Base-by-base conservation (phyloP, 768 basidiomycete genomes). In the Nidularia pulvinata region DNA sequence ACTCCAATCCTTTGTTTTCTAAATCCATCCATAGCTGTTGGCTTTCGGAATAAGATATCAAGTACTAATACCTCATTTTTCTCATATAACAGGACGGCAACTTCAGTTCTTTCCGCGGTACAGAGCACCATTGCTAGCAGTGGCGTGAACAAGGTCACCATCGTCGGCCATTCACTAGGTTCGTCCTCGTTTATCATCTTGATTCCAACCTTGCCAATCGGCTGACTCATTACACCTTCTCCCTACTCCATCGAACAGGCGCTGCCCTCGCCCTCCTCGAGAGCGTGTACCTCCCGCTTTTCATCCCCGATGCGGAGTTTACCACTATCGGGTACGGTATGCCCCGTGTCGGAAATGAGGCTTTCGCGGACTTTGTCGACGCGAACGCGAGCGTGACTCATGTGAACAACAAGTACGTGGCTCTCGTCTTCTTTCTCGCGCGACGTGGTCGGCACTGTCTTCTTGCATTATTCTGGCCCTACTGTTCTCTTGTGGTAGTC, bases 261-360 rank as follows among this genome's bases (percentile, higher is more conserved):
- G 84, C 74, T 34, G 83, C 83, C 1, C 65, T 86, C 49, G 69
- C 82, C 4, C 70, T 86, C 11, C 70, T 88, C 13, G 83, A 86
- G 52, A 69, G 78, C 9, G 71, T 86, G 37, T 85, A 78, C 58
- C 72, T 88, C 19, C 77, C 77, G 7, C 64, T 82, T 25, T 78
- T 82, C 59, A 65, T 85, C 36, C 67, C 73, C 46, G 68, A 69
- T 2, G 63, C 70, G 9, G 66, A 64, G 7, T 71, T 76, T 60
- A 67, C 52, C 37, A 65, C 65, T 10, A 62, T 77, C 49, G 65
- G 65, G 7, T 81, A 77, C 51, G 79, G 77, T 5, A 61, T 77
- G 62, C 77, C 78, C 25, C 36, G 78, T 76, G 45, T 46, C 6
- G 45, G 45, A 10, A 61, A 67, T 53, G 55, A 62, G 48, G 67